Base-by-base conservation (phyloP, 768 basidiomycete genomes). In the Ephemerocybe angulata region DNA sequence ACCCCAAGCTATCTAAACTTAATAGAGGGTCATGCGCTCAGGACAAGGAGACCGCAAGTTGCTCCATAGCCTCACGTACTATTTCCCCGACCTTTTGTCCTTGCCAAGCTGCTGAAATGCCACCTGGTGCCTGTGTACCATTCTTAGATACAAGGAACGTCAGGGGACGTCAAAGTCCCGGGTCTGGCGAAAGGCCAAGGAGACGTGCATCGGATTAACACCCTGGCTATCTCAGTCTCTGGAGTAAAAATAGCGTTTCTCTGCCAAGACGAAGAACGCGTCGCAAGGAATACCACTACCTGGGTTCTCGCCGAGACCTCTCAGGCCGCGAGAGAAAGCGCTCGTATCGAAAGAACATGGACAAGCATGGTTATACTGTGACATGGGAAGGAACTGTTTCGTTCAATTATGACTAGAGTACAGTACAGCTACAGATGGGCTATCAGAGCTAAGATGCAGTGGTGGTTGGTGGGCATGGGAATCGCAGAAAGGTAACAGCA, bases 211-310 rank as follows among this genome's bases (percentile, higher is more conserved):
- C 22, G 22, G 22, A 24, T 12, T 46, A 46, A 28, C 44, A 24
- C 24, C 29, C n/a, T n/a, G 27, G 28, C 27, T 49, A 30, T 49
- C 47, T 19, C 30, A 21, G 46, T 41, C 22, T n/a, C n/a, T 13
- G 13, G 11, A 28, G 25, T 30, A 55, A 55, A 55, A 55, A 55
- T 55, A 55, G 49, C n/a, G 31, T 42, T 29, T 10, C 29, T 27
- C 25, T 35, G 54, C 54, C 54, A 55, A 55, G 54, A 17, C 6
- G 31, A 27, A n/a, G n/a, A n/a, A n/a, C n/a, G n/a, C n/a, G 33
- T 33, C 37, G 42, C 21, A 30, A 47, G 29, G 30, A 46, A 5
- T 37, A 44, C 42, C 30, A 35, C 41, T 44, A 17, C 40, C 11
- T 21, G 47, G 47, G 47, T 49, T 35, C 38, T 19, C 30, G 43